Base-by-base conservation (phyloP, 805 yeast genomes). In the Candida tallmaniae region DNA sequence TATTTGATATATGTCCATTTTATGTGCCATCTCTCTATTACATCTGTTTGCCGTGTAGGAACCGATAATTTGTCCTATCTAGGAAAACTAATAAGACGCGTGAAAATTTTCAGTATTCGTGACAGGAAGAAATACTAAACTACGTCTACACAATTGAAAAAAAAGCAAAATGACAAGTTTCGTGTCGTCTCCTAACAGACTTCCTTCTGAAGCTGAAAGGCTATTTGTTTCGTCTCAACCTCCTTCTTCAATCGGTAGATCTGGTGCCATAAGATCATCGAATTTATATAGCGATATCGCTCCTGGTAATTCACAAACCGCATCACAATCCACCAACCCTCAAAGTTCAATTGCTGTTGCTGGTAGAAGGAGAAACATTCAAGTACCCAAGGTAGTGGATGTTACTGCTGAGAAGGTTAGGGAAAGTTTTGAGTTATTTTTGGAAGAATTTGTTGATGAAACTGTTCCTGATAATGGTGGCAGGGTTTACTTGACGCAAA, bases 371-470 rank as follows among this genome's bases (percentile, higher is more conserved):
- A 74, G 76, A 40, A 65, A 80, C 39, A 68, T 75, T 39, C 78
- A 78, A 18, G 85, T 90, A 35, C 88, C 94, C 18, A 86, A 83
- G 53, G 96, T 93, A 18, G 76, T 76, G 18, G 98, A 93, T 63
- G 77, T 78, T 30, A 87, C 96, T 3, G 97, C 96, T 39, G 97
- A 89, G 54, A 86, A 86, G 47, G 97, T 93, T 12, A 76, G 90
- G 28, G 96, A 87, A 57, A 79, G 89, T 11, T 90, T 93, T 56
- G 96, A 89, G 56, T 76, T 73, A 44, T 90, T 90, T 51, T 60
- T 90, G 36, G 83, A 79, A 51, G 83, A 76, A 21, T 90, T 68
- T 51, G 62, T 63, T 3, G 59, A 54, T 45, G 53, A 51, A 9
- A 30, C 36, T 11, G 39, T 29, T n/a, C 32, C 31, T 27, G 61